Base-by-base conservation (phyloP, 768 basidiomycete genomes). In the Wakefieldia striispora region DNA sequence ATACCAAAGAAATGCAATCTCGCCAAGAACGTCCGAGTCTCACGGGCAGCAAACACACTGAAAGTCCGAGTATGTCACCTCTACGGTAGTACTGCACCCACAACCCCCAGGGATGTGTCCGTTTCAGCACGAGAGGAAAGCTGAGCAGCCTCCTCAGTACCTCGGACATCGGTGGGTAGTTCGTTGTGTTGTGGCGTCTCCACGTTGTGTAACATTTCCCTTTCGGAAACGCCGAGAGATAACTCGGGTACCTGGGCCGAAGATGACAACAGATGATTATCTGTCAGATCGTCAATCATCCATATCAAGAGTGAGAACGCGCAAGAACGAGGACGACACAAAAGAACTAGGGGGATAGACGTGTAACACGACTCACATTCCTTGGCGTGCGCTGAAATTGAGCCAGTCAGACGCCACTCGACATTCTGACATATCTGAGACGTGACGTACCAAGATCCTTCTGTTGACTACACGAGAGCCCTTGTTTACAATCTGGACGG, bases 311-410 rank as follows among this genome's bases (percentile, higher is more conserved):
- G 21, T 46, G 13, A 20, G 49, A 47, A 51, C 17, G n/a, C n/a
- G n/a, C n/a, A n/a, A n/a, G n/a, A 23, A 34, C 39, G 49, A n/a
- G n/a, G 10, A 26, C 33, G 36, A 31, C 26, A 31, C n/a, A n/a
- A n/a, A n/a, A n/a, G n/a, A n/a, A n/a, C n/a, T n/a, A n/a, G n/a
- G n/a, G n/a, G n/a, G n/a, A n/a, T n/a, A n/a, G n/a, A n/a, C n/a
- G n/a, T n/a, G n/a, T n/a, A n/a, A n/a, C n/a, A n/a, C n/a, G n/a
- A 69, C 84, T 67, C 60, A 90, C 89, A 91, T 69, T 90, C 87
- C 67, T 72, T 81, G 9, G 87, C 86, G 62, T 91, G 89, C 3
- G 70, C 88, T 88, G 39, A 24, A 47, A 35, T 47, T 43, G 17
- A 48, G 10, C 23, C 45, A 36, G 46, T 56, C 36, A 61, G 49